Evolutionary conservation across 192 early-diverging fungal genomes (phyloP), one percentile per base, ranked within the genome.

Genomic region (Phlyctochytrium arcticum): DNA sequence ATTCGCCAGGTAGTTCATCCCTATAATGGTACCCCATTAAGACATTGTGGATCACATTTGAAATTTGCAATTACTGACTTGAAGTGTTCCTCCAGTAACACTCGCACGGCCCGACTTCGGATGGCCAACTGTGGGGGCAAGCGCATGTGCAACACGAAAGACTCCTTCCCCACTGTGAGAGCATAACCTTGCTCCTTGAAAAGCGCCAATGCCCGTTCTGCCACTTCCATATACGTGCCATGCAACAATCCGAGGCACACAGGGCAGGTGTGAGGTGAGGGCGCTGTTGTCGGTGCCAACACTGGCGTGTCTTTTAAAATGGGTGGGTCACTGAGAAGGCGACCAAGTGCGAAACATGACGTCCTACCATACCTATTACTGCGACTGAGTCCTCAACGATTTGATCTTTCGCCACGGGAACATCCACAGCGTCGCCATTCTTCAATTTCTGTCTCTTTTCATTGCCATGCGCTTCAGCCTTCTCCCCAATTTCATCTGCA

Each of bases 161-260:
- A 58, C 17, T 65, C 24, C 4, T 44, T 57, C 10, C n/a, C 17
- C 4, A 42, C 36, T 29, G 47, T 54, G 44, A 63, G 54, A 4
- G 33, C 17, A 39, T 68, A 66, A 23, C 46, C 31, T 31, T 70
- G 42, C 17, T 35, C 12, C 21, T 58, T 5, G 21, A 64, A 54
- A 12, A 59, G n/a, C 15, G 32, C 24, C 7, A 42, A 31, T 2
- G 55, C 58, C 6, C 24, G 23, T 21, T 39, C 54, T n/a, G 61
- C 65, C 8, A 67, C 12, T 5, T 50, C 32, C 23, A 39, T 17
- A 46, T 54, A 48, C n/a, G 62, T 44, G 48, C 19, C 21, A 5
- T 72, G 67, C 17, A 80, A 54, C 7, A 80, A 56, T 7, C 75
- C 75, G 24, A 80, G 60, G 47, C 79, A 80, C 6, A 75, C 73